Base-by-base conservation (phyloP, 2,329 filamentous ascomycete species). In the Aureobasidium lini region DNA sequence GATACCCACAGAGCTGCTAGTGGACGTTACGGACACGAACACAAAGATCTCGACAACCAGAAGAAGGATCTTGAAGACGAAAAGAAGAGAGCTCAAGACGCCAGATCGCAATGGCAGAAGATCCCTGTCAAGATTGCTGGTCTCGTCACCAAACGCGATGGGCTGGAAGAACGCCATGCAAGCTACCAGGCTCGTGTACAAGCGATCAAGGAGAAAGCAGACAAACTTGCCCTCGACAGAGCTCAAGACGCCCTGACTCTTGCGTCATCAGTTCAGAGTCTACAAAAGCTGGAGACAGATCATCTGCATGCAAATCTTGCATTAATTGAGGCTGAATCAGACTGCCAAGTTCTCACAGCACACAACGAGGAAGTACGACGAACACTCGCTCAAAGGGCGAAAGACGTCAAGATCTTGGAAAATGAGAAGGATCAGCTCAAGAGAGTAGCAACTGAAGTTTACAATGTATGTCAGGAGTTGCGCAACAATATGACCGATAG, bases 271-370 rank as follows among this genome's bases (percentile, higher is more conserved):
- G 80, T 95, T 7, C 79, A 81, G n/a, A 69, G 73, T 18, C 80
- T 95, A 46, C 82, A 83, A 13, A 72, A 77, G 50, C 79, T 84
- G 6, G 84, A 88, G 56, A 79, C 86, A 47, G 80, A 81, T 13
- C 74, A 90, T 10, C 72, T 92, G 15, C 85, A 92, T 66, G 84
- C 83, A 1, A 82, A 89, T 64, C 79, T 96, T 46, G 79, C 84
- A 62, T 75, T 82, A 0, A 81, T 95, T 32, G 94, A 99, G 76
- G 92, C 90, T 1, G 72, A 79, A n/a, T 96, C 91, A 0, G 94
- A 99, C 67, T 72, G 88, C 2, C 79, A 84, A 46, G 82, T 82
- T 6, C 77, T 96, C n/a, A 82, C 83, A 66, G 76, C 77, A 15
- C 85, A 85, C 60, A 90, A 90, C 65, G 66, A 71, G 8, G 77